A percentile compares a stretch with the other conserved stretches of the same genome.
Conservation (phyloP, 441 rosid species). For the Populus hybrid region DNA sequence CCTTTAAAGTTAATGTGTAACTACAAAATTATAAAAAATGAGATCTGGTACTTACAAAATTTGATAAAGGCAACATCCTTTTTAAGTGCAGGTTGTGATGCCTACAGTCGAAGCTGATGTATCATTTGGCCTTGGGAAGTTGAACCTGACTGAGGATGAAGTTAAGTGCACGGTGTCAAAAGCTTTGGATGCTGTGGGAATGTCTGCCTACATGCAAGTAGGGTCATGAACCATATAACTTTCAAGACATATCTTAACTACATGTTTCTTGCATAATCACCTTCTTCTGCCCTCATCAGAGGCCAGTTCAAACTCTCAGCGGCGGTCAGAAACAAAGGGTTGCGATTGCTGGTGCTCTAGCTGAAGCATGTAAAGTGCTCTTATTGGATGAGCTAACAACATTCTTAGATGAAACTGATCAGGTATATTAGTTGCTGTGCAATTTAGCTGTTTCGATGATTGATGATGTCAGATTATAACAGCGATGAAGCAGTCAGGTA, state of each 20-base stretch:
- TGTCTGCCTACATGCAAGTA: constrained; percentile 73
- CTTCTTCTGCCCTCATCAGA: constrained; percentile 35
- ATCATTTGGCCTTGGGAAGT: constrained; percentile 93
- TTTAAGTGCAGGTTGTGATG: constrained; percentile 74
- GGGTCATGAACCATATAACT: constrained; percentile 6
- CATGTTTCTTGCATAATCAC: background rate
- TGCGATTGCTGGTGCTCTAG: constrained; percentile 96
- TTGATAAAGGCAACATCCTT: constrained; percentile 5
- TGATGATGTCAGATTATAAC: background rate
- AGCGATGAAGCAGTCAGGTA: background rate
- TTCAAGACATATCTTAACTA: background rate
- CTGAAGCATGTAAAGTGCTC: constrained; percentile 87
- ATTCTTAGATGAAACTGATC: constrained; percentile 81
- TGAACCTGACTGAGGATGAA: constrained; percentile 48
- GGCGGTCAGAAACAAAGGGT: constrained; percentile 98
- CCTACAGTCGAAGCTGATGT: constrained; percentile 97
- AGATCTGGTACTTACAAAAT: background rate
- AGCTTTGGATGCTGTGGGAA: constrained; percentile 77
- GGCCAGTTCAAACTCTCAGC: constrained; percentile 93
- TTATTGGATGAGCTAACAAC: constrained; percentile 94
- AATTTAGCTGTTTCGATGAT: background rate
- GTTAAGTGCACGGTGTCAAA: constrained; percentile 62
- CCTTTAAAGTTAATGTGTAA: background rate
- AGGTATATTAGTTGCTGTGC: constrained; percentile 38
- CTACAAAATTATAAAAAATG: background rate